These are phyloP conservation scores for Cercis canadensis DNA, from an alignment of 306 rosid species.

Conservation along the genomic window DNA sequence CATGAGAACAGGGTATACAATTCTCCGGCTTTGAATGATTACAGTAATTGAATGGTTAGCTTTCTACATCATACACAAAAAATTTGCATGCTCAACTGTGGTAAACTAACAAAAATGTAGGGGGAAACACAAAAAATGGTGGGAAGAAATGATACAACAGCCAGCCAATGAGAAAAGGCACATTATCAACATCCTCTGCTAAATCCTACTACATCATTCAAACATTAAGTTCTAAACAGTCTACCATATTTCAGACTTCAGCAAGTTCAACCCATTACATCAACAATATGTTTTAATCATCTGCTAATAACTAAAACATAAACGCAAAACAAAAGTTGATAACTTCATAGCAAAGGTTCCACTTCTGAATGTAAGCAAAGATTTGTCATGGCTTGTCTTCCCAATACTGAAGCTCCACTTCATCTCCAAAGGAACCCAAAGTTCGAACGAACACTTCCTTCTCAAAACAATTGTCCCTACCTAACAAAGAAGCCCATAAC, in stretches of 20 bases:
- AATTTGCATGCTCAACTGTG: not conserved
- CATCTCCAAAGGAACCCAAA: slow-evolving; percentile 50
- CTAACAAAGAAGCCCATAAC: slow-evolving; percentile 38
- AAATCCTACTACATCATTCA: slow-evolving; percentile 80
- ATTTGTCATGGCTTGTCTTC: slow-evolving; percentile 46
- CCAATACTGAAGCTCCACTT: slow-evolving; percentile 38
- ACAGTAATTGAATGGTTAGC: too few relatives aligned
- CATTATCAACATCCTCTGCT: slow-evolving; percentile 71
- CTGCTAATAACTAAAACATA: slow-evolving; percentile 60
- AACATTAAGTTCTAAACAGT: slow-evolving; percentile 57
- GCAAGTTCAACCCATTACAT: slow-evolving; percentile 78
- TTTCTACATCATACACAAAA: too few relatives aligned
- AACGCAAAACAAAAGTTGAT: slow-evolving; percentile 58
- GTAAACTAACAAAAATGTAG: not conserved
- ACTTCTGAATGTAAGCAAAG: slow-evolving; percentile 53
- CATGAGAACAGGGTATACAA: too few relatives aligned
- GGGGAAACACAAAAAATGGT: not conserved
- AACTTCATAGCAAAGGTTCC: slow-evolving; percentile 60
- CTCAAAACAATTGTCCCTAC: slow-evolving; percentile 55
- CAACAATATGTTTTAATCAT: slow-evolving; percentile 64
- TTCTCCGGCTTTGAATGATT: too few relatives aligned
- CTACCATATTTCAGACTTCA: slow-evolving; percentile 68
- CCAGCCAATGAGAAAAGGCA: slow-evolving; percentile 61
- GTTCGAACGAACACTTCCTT: slow-evolving; percentile 45
- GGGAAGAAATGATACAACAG: slow-evolving; percentile 43